Evolutionary conservation across 2,329 filamentous ascomycete genomes (phyloP).

Genomic region (Hortaea sp.): DNA sequence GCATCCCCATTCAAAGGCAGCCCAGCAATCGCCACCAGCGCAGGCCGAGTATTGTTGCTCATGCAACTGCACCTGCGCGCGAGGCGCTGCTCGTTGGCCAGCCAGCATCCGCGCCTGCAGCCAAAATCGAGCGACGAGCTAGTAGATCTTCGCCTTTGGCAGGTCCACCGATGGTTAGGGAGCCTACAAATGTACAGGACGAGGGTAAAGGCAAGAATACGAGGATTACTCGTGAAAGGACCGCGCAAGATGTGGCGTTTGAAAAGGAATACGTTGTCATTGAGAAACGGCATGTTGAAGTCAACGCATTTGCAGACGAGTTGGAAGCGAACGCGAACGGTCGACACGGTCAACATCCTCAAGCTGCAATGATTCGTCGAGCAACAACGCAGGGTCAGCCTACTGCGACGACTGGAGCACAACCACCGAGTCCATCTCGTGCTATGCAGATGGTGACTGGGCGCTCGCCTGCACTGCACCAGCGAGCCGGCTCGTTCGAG

Average conservation of each 20-base stretch:
- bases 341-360: slow-evolving; percentile 38
- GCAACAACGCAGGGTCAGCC: slow-evolving; percentile 68
- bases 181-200: slow-evolving; percentile 24
- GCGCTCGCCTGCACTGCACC: slow-evolving; percentile 52
- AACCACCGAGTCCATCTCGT: slow-evolving; percentile 54
- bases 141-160: slow-evolving; percentile 33
- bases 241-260: slow-evolving; percentile 77
- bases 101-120: slow-evolving; percentile 10
- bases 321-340: slow-evolving; percentile 58
- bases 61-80: slow-evolving; percentile 36
- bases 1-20: slow-evolving; percentile 21
- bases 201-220: slow-evolving; percentile 14
- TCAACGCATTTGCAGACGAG: slow-evolving; percentile 94
- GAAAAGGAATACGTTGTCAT: slow-evolving; percentile 93
- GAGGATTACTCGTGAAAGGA: slow-evolving; percentile 48
- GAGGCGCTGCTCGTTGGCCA: slow-evolving; percentile 26
- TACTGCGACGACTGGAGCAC: slow-evolving; percentile 58
- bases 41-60: slow-evolving; percentile 34
- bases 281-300: slow-evolving; percentile 89
- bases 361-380: slow-evolving; percentile 59
- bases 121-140: slow-evolving; percentile 51
- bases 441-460: slow-evolving; percentile 66
- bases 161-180: slow-evolving; percentile 38
- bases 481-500: slow-evolving; percentile 72
- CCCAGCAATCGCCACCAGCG: slow-evolving; percentile 26